Conservation (phyloP, 2,329 filamentous ascomycete genomes). For the Coniochaeta sp. region DNA sequence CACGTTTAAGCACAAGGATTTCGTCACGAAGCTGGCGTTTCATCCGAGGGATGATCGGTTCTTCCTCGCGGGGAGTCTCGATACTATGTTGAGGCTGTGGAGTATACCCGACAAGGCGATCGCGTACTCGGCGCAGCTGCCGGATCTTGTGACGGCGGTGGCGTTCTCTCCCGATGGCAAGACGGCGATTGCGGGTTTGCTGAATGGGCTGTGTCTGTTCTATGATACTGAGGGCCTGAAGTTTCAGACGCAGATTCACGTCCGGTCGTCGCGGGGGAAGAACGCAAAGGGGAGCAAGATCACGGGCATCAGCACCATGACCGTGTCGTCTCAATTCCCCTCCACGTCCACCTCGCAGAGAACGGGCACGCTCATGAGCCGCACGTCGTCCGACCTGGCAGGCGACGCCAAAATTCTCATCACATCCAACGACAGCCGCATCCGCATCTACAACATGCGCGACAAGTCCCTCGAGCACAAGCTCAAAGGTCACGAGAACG, state of each 20-base stretch:
- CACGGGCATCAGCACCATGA: conserved; percentile 78
- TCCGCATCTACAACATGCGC: conserved; percentile 81
- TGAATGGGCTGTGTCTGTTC: conserved; percentile 81
- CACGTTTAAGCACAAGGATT: conserved; percentile 90
- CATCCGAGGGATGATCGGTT: conserved; percentile 94
- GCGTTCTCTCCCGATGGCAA: conserved; percentile 90
- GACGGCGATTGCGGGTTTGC: conserved; percentile 77
- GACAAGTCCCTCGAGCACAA: conserved; percentile 84
- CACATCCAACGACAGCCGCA: conserved; percentile 89
- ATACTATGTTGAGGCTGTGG: conserved; percentile 84
- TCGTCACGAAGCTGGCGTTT: conserved; percentile 91
- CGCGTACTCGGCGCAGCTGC: conserved; percentile 68
- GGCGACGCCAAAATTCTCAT: conserved; percentile 74
- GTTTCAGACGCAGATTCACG: conserved; percentile 77
- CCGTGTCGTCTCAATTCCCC: conserved; percentile 36
- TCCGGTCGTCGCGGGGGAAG: conserved; percentile 85
- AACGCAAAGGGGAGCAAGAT: conserved; percentile 98
- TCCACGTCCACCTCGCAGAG: not conserved
- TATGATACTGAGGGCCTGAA: conserved; percentile 90
- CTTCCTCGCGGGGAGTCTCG: conserved; percentile 88
- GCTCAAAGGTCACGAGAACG: conserved; percentile 85
- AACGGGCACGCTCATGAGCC: conserved; percentile 4
- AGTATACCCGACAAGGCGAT: conserved; percentile 96
- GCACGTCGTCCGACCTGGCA: conserved; percentile 11
- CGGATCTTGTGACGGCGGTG: conserved; percentile 89